Conservation (phyloP, 1,284 basidiomycete genomes). For the Stereum hirsutum region DNA sequence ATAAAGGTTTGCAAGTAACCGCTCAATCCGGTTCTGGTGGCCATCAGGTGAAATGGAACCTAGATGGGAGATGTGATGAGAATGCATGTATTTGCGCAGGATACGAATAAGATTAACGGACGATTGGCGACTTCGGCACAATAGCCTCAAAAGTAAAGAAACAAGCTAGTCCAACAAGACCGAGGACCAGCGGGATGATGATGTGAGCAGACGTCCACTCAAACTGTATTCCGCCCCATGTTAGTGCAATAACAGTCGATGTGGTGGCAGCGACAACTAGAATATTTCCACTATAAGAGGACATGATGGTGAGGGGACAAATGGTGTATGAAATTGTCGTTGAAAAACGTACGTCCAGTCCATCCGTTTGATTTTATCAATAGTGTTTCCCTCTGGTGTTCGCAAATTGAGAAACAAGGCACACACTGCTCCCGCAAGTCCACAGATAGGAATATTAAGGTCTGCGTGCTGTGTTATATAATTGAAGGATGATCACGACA, state of each 20-base stretch:
- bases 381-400: conserved; percentile 21
- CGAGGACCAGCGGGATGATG: conserved; percentile 26
- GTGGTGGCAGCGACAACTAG: conserved; percentile 24
- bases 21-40: background rate
- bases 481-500: background rate
- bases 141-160: conserved; percentile 18
- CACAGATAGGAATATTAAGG: conserved; percentile 35
- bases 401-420: conserved; percentile 27
- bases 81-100: background rate
- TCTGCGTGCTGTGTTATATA: too few species aligned
- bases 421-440: conserved; percentile 25
- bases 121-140: conserved; percentile 17
- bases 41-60: background rate
- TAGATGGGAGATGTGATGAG: too few species aligned
- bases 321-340: background rate
- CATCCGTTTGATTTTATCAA: conserved; percentile 23
- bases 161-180: conserved; percentile 16
- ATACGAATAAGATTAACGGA: conserved; percentile 5
- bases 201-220: conserved; percentile 26
- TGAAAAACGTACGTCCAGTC: conserved; percentile 30
- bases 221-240: conserved; percentile 27
- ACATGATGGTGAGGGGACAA: background rate
- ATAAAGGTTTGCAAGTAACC: conserved; percentile 13
- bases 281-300: conserved; percentile 24
- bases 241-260: conserved; percentile 24